Base-by-base conservation (phyloP, 306 rosid species). In the Fragaria vesca region DNA sequence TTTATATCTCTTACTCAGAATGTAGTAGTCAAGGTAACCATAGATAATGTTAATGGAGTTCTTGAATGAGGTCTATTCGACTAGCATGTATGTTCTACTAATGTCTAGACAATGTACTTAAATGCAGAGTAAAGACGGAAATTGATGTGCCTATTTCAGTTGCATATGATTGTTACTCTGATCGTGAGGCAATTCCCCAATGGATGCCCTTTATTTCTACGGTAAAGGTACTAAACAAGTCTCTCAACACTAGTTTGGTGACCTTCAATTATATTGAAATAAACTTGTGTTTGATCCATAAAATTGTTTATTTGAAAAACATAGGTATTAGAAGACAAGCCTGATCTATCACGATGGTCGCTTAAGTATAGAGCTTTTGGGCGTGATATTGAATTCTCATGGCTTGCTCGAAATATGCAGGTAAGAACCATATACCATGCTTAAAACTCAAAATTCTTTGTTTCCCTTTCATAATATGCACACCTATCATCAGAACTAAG, bases 331-430 rank as follows among this genome's bases (percentile, higher is more conserved):
- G 91, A 92, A 38, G 99, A 93, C 84, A 84, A 95, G 72, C 99
- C 99, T 81, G 90, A 89, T 32, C 83, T 88, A 58, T 93, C 99
- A n/a, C 86, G 93, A 52, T 95, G 99, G 99, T 87, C 97, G 12
- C 85, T 95, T 83, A 93, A 93, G 87, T 91, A 95, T 75, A 79
- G 86, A 69, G 99, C 97, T 66, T 91, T 95, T 78, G 96, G 97
- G 36, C 97, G 89, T 50, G 83, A 91, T 73, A 83, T 95, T 67
- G 89, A 95, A 67, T 95, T 69, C 83, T 87, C 99, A 34, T 95
- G 99, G 99, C 97, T 95, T 84, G 93, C 99, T 73, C 91, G 93
- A 43, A 95, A 95, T 85, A 86, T 95, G 97, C 97, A 95, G 97
- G 97, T 75, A 92, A 88, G 7, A 80, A 82, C 85, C 76, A 74